Evolutionary conservation across 192 early-diverging fungal species (phyloP), one percentile per base, ranked within the genome.

Genomic region (Coemansia sp.): DNA sequence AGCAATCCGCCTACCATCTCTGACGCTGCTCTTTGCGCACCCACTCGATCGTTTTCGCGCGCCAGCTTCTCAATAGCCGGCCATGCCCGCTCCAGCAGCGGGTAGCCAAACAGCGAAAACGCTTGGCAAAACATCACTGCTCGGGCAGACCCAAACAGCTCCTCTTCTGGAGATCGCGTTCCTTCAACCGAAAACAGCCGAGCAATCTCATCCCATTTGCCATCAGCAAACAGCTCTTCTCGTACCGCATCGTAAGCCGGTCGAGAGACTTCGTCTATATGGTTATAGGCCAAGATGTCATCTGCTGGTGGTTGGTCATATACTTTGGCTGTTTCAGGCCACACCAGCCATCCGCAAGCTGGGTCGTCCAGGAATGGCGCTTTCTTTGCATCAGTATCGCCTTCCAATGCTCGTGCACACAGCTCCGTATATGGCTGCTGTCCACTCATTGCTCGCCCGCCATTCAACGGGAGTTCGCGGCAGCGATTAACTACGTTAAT

Each of bases 1-100:
- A 98, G 65, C 20, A 95, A 31, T 4, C 95, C 95, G 3, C 80
- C 84, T 4, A 91, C 48, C 18, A 94, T 59, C 57, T 96, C 94
- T 5, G 88, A 63, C 0, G 86, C 91, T 1, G 92, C 88, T 13
- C 93, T 79, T 63, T 96, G 95, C 9, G 86, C 65, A 47, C 84
- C 83, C 52, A 87, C 90, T 35, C 90, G 87, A 53, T 88, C 86
- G 6, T 55, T 46, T 31, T 78, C 68, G 50, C 50, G 59, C 3
- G 80, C 70, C 19, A 90, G 65, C 28, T 47, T 61, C 37, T 72
- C 72, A n/a, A 95, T 51, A 15, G 74, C 54, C 2, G 84, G 70
- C 57, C 84, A 74, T 14, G 87, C 78, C 5, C 53, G 50, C 5
- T 80, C 83, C 3, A 86, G 42, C 39, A 91, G 65, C 13, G 78